Conservation (phyloP, 805 yeast genomes). For the Kodamaea neixiangensis region DNA sequence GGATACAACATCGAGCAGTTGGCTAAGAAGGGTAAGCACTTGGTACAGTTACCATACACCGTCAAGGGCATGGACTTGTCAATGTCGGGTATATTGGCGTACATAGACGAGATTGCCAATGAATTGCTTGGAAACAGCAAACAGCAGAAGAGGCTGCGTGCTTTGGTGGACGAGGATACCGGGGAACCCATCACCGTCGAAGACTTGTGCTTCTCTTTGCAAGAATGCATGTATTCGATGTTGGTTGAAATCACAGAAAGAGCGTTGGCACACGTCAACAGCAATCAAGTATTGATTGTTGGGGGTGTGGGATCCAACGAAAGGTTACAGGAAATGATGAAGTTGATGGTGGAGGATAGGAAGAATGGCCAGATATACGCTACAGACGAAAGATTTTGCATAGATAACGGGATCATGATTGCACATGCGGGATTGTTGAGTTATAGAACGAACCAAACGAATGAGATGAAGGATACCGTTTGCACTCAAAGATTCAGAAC, state of each 20-base stretch:
- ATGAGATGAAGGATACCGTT: conserved; percentile 64
- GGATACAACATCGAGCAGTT: conserved; percentile 96
- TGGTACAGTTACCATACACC: conserved; percentile 86
- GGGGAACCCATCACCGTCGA: conserved; percentile 68
- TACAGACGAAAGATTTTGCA: conserved; percentile 95
- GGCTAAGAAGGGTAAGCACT: conserved; percentile 67
- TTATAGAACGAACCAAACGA: conserved; percentile 76
- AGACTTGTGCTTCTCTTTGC: conserved; percentile 90
- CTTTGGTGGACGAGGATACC: conserved; percentile 38
- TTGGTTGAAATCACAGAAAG: conserved; percentile 96
- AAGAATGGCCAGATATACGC: conserved; percentile 83
- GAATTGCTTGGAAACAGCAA: conserved; percentile 55
- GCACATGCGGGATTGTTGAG: conserved; percentile 95
- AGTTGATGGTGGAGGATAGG: conserved; percentile 85
- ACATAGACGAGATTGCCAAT: conserved; percentile 76
- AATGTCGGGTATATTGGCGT: conserved; percentile 93
- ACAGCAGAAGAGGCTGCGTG: conserved; percentile 29
- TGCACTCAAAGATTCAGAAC: conserved; percentile 95
- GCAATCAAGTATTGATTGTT: conserved; percentile 87
- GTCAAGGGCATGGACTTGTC: conserved; percentile 98
- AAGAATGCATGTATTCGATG: conserved; percentile 93
- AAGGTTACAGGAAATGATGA: conserved; percentile 95
- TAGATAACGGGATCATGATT: conserved; percentile 98
- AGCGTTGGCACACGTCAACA: conserved; percentile 96
- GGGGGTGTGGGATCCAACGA: conserved; percentile 99